Evolutionary conservation across 1,284 basidiomycete genomes (phyloP).

Genomic region (Filobasidium uniguttulatum): DNA sequence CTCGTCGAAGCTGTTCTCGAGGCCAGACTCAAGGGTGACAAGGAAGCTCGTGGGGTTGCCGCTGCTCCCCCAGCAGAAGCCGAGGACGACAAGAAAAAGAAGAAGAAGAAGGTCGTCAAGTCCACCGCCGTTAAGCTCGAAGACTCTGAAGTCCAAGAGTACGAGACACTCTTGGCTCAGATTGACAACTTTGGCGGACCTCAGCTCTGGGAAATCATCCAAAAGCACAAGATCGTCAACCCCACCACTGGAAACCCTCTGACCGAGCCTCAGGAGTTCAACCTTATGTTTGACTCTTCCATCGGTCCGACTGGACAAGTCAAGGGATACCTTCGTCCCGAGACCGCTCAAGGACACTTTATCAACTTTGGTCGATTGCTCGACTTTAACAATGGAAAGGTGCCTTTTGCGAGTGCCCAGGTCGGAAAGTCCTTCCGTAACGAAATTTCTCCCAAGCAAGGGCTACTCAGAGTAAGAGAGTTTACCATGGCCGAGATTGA

Average conservation of each 20-base stretch:
- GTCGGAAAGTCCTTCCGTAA: constrained; percentile 95
- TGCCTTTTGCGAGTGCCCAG: constrained; percentile 95
- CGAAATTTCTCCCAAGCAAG: constrained; percentile 93
- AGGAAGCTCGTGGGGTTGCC: constrained; percentile 68
- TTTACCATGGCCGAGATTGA: constrained; percentile 99
- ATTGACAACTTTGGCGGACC: constrained; percentile 90
- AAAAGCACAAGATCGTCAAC: constrained; percentile 68
- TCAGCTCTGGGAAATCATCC: constrained; percentile 77
- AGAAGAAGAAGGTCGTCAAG: constrained; percentile 72
- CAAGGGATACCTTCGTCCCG: constrained; percentile 91
- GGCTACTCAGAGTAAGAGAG: constrained; percentile 87
- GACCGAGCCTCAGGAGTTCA: constrained; percentile 86
- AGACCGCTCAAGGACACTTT: constrained; percentile 98
- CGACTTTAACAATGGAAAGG: constrained; percentile 92
- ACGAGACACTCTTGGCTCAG: constrained; percentile 75
- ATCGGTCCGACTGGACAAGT: constrained; percentile 97
- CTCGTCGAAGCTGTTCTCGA: constrained; percentile 88
- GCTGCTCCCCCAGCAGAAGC: constrained; percentile 43
- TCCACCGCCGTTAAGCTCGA: constrained; percentile 59
- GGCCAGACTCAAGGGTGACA: constrained; percentile 76
- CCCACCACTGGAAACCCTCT: constrained; percentile 89
- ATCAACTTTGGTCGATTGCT: constrained; percentile 94
- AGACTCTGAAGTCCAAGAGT: constrained; percentile 62
- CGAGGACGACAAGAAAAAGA: constrained; percentile 58
- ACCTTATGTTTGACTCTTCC: constrained; percentile 94